A percentile compares a stretch with the other conserved stretches of the same genome.
These are phyloP conservation scores for Trifolium fragiferum DNA, from an alignment of 306 rosid species.

Conservation along the genomic window DNA sequence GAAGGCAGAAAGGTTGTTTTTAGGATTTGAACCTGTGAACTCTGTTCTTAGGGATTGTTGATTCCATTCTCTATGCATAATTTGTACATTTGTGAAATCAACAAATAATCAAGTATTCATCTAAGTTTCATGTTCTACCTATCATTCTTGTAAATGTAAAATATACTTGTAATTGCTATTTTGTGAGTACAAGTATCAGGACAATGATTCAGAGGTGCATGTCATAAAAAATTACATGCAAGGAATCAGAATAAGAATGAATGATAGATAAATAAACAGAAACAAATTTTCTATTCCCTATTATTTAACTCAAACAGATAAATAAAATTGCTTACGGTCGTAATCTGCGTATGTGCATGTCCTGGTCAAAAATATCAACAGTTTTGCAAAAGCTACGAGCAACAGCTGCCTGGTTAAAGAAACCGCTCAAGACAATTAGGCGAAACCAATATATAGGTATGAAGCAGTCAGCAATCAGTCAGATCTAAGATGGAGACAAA, in stretches of 20 bases:
- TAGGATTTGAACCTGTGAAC: not conserved
- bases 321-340: constrained; percentile 65
- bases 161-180: not conserved
- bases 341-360: constrained; percentile 75
- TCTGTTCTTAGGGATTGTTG: not conserved
- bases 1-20: not conserved
- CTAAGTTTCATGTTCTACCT: not conserved
- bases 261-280: constrained; percentile 5
- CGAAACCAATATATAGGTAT: constrained; percentile 15
- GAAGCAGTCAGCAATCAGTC: constrained; percentile 12
- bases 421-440: constrained; percentile 34
- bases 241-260: constrained; percentile 30
- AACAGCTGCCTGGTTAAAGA: constrained; percentile 73
- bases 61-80: not conserved
- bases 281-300: not conserved
- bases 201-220: constrained; percentile 9
- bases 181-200: not conserved
- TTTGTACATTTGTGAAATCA: not conserved
- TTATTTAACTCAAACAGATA: constrained; percentile 11
- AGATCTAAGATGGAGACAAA: constrained; percentile 13
- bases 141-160: not conserved
- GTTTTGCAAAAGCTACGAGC: constrained; percentile 79
- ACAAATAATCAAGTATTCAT: not conserved
- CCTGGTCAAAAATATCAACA: constrained; percentile 89
- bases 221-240: constrained; percentile 25